Conservation (phyloP, 164 flowering plant genomes). For the Tetrastigma voinierianum region DNA sequence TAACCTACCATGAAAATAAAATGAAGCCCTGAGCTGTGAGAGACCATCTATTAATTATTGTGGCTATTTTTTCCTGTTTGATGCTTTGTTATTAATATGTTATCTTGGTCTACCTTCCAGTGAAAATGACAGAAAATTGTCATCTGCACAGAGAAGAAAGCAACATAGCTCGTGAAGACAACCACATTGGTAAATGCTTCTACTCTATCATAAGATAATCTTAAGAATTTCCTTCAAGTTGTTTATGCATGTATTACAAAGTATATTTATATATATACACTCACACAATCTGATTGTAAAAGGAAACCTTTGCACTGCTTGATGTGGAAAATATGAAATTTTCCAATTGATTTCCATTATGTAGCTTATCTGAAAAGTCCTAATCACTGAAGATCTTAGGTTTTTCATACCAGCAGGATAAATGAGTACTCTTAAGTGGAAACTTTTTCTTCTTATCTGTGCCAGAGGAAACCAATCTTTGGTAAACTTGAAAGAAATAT, state of each 20-base stretch:
- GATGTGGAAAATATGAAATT: background rate
- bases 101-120: background rate
- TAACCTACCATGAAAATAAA: background rate
- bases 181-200: conserved; percentile 13
- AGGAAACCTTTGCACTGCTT: too few relatives aligned
- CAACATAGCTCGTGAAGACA: conserved; percentile 18
- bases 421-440: background rate
- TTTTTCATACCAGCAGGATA: background rate
- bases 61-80: too few relatives aligned
- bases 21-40: background rate
- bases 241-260: too few relatives aligned
- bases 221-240: too few relatives aligned
- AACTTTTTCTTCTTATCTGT: background rate
- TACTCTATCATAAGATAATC: background rate
- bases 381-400: background rate
- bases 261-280: too few relatives aligned
- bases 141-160: conserved; percentile 24
- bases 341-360: background rate
- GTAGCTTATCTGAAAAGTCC: conserved; percentile 2
- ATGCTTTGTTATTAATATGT: background rate
- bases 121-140: conserved; percentile 18
- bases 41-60: too few relatives aligned
- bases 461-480: background rate
- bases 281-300: too few relatives aligned
- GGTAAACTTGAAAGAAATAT: too few relatives aligned